A percentile compares a stretch with the other conserved stretches of the same genome.
These are phyloP conservation scores for Globisporangium heterothallicum DNA, from an alignment of 352 stramenopile species.

Conservation along the genomic window DNA sequence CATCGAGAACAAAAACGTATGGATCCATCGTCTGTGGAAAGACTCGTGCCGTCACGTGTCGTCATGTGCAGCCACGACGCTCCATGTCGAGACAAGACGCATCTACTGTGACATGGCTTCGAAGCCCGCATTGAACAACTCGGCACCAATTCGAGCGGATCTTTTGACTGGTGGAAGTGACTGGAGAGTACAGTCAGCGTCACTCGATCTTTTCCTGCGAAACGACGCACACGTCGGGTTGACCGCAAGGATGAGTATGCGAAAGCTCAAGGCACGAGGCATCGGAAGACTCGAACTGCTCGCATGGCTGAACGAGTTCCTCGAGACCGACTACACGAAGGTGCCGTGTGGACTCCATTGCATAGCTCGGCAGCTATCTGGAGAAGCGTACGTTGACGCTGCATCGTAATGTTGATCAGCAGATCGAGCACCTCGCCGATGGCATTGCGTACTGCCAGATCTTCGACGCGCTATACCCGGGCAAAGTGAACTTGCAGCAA, in stretches of 20 bases:
- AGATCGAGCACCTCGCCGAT: conserved; percentile 76
- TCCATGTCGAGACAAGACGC: conserved; percentile 63
- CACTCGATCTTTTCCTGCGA: not conserved
- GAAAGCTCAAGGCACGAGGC: conserved; percentile 65
- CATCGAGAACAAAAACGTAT: too few species aligned
- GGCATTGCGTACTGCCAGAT: conserved; percentile 78
- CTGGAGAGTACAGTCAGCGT: not conserved
- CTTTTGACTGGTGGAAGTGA: conserved; percentile 22
- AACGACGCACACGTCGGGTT: not conserved
- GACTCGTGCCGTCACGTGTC: too few species aligned
- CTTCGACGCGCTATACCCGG: conserved; percentile 62
- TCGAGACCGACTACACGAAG: conserved; percentile 82
- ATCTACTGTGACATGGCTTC: conserved; percentile 63
- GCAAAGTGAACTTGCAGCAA: conserved; percentile 53
- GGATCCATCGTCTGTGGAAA: too few species aligned
- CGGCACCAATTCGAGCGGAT: conserved; percentile 22
- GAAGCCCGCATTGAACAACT: conserved; percentile 60
- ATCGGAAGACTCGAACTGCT: conserved; percentile 77
- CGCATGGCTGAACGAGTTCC: conserved; percentile 73
- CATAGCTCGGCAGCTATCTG: too few species aligned
- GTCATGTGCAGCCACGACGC: conserved; percentile 61
- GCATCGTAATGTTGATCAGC: not conserved
- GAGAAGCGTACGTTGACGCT: not conserved
- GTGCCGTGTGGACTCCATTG: too few species aligned
- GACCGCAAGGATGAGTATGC: conserved; percentile 51